Evolutionary conservation across 2,329 filamentous ascomycete genomes (phyloP).

Genomic region (Aspergillus carbonarius): DNA sequence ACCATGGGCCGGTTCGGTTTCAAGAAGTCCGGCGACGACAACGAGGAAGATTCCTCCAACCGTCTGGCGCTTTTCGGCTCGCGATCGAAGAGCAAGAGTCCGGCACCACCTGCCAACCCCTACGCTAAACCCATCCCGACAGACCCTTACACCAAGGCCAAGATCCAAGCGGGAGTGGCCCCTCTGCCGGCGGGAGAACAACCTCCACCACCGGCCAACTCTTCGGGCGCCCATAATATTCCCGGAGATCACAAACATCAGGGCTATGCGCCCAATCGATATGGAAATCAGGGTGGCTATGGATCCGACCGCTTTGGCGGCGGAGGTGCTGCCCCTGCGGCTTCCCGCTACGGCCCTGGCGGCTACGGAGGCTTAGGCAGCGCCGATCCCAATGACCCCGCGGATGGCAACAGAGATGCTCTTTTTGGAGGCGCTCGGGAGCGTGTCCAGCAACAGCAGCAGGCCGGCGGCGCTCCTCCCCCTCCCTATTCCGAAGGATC

Average conservation of each 20-base stretch:
- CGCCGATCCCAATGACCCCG: slow-evolving; percentile 50
- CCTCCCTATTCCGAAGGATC: slow-evolving; percentile 27
- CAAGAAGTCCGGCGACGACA: slow-evolving; percentile 54
- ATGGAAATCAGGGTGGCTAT: slow-evolving; percentile 53
- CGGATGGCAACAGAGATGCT: slow-evolving; percentile 56
- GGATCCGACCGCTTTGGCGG: slow-evolving; percentile 55
- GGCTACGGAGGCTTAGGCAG: slow-evolving; percentile 59
- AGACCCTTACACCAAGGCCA: slow-evolving; percentile 57
- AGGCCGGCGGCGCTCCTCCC: slow-evolving; percentile 27
- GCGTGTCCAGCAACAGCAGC: slow-evolving; percentile 48
- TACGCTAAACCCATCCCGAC: slow-evolving; percentile 55
- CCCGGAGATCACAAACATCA: slow-evolving; percentile 36
- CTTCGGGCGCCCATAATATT: slow-evolving; percentile 29
- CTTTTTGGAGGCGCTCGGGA: slow-evolving; percentile 59
- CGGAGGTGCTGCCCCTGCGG: slow-evolving; percentile 41
- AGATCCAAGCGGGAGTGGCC: slow-evolving; percentile 43
- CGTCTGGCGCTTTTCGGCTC: slow-evolving; percentile 61
- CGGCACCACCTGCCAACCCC: slow-evolving; percentile 54
- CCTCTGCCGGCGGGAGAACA: slow-evolving; percentile 37
- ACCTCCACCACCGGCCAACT: slow-evolving; percentile 20
- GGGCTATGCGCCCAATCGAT: slow-evolving; percentile 53
- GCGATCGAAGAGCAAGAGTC: slow-evolving; percentile 55
- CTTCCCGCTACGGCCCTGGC: slow-evolving; percentile 49
- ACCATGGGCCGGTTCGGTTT: slow-evolving; percentile 39
- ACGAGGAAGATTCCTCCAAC: slow-evolving; percentile 52